These are phyloP conservation scores for Solanum chiquidenum DNA, from an alignment of 257 asterid species.

Conservation along the genomic window DNA sequence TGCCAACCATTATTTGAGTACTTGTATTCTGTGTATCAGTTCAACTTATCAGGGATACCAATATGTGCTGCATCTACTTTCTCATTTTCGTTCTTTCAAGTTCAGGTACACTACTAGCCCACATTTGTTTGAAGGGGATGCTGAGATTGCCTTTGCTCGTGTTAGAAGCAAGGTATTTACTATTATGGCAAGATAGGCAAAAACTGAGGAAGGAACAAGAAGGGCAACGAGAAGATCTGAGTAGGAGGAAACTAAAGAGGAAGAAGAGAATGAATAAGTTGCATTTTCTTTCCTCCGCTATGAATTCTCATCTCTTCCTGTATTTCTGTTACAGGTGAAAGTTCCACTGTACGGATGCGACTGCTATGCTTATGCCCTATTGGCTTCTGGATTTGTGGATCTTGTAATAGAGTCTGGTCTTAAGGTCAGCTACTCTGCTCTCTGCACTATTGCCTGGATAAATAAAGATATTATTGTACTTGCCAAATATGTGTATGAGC, in stretches of 20 bases:
- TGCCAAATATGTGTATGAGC: background rate
- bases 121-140: conserved; percentile 77
- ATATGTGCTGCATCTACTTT: background rate
- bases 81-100: background rate
- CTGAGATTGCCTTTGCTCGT: conserved; percentile 79
- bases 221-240: background rate
- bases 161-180: conserved; percentile 64
- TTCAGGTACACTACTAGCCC: conserved; percentile 98
- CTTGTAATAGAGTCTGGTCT: conserved; percentile 92
- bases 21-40: background rate
- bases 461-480: background rate
- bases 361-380: conserved; percentile 92
- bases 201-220: background rate
- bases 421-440: conserved; percentile 40
- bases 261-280: background rate
- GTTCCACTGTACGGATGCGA: conserved; percentile 97
- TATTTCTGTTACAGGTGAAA: conserved; percentile 53
- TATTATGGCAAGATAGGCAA: background rate
- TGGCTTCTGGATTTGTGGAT: conserved; percentile 89
- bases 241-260: background rate
- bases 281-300: background rate
- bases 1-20: background rate
- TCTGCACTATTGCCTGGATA: background rate
- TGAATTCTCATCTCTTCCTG: background rate
- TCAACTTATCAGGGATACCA: background rate